Base-by-base conservation (phyloP, 2,329 filamentous ascomycete species). In the Colletotrichum liaoningense region DNA sequence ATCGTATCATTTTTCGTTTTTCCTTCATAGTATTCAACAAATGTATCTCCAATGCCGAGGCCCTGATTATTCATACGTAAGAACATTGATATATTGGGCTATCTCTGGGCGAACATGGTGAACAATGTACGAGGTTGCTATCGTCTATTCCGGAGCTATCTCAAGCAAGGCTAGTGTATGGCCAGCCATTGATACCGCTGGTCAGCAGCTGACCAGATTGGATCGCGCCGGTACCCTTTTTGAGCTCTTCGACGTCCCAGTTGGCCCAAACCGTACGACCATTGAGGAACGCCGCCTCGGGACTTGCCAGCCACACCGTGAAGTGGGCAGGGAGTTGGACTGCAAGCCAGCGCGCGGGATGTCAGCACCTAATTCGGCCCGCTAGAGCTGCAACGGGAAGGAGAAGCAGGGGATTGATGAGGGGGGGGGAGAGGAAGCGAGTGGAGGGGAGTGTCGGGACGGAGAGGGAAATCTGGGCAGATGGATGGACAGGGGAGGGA, bases 221-320 rank as follows among this genome's bases (percentile, higher is more conserved):
- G 38, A 70, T 70, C 2, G 46, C 28, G 12, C 38, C 22, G 33
- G 70, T 67, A 30, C 67, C 64, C 16, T 67, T 65, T 76, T 85
- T 85, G 42, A 89, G 80, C 75, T 88, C 87, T 52, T 86, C 81
- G 0, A 88, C 82, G 76, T 89, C 88, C 87, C 86, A 89, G 26
- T 86, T 85, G 12, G 83, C 81, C 84, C 85, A 88, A 0, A 88
- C 76, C 26, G 85, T 84, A 59, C 84, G 85, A 3, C 83, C 81
- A 54, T 83, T 85, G 30, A 89, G 76, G 73, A 89, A 88, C 6
- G 74, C 76, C 0, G 87, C 86, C 74, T 89, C 85, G 1, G 82
- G 75, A 30, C 81, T 84, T 0, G 83, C 80, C 30, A 84, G 77
- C 86, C 86, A 88, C 6, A 87, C 80, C 3, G 78, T 72, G 75